A percentile compares a stretch with the other conserved stretches of the same genome.
phyloP scores from a whole-genome alignment of 257 asterid genomes.

The Mitragyna speciosa region DNA sequence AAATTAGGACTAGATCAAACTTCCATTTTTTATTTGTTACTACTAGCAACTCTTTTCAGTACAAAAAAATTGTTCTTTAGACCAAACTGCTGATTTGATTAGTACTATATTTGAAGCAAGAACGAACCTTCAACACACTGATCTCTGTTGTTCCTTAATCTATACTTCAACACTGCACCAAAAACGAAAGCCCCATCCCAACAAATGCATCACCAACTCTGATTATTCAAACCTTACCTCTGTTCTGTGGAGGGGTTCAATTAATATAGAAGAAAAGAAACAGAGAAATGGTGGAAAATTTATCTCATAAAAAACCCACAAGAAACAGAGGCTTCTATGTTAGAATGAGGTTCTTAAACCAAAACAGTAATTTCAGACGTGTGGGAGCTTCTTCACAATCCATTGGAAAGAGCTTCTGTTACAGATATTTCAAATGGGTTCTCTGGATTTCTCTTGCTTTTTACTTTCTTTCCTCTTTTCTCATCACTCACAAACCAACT shows the following conservation, averaged over 20 bases:
- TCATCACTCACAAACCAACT: constrained; percentile 41
- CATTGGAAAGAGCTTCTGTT: constrained; percentile 27
- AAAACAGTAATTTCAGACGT: constrained; percentile 12
- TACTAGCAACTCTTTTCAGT: not conserved
- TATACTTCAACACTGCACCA: constrained; percentile 46
- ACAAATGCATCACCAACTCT: constrained; percentile 19
- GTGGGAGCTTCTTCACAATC: constrained; percentile 23
- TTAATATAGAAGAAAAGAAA: constrained; percentile 20
- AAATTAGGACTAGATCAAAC: constrained; percentile 7
- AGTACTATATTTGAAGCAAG: constrained; percentile 39
- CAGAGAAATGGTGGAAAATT: constrained; percentile 26
- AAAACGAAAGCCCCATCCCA: constrained; percentile 49
- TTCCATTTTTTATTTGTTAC: not conserved
- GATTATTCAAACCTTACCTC: not conserved
- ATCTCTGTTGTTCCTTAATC: constrained; percentile 46
- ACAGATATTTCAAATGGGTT: constrained; percentile 62
- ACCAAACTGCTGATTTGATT: not conserved
- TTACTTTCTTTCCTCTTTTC: constrained; percentile 58
- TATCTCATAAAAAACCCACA: constrained; percentile 20
- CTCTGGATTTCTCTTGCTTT: constrained; percentile 64
- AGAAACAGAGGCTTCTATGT: constrained; percentile 62
- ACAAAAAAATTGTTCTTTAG: not conserved
- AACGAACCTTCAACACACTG: constrained; percentile 50
- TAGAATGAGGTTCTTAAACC: constrained; percentile 60
- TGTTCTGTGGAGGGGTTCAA: constrained; percentile 22